Evolutionary conservation across 2,329 filamentous ascomycete genomes (phyloP).

Genomic region (Metarhizium brunneum): DNA sequence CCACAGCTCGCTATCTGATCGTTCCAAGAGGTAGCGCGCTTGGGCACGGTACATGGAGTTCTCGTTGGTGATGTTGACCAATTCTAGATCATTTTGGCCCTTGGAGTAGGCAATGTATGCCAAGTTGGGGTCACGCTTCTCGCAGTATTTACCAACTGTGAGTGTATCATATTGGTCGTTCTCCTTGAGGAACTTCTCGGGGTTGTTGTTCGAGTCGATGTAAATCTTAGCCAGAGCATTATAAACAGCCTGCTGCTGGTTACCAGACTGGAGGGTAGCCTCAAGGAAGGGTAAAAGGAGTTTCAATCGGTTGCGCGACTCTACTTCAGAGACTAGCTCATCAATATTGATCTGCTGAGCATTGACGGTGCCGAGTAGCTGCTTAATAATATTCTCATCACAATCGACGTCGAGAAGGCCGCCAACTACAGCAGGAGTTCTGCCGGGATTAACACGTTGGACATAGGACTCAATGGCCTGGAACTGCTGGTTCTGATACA

Average conservation of each 20-base stretch:
- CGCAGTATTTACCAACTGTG: slow-evolving; percentile 91
- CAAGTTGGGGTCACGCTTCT: slow-evolving; percentile 94
- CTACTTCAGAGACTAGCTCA: slow-evolving; percentile 88
- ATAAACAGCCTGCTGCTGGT: slow-evolving; percentile 93
- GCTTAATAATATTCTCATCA: slow-evolving; percentile 93
- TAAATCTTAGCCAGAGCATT: slow-evolving; percentile 99
- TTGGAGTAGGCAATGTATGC: slow-evolving; percentile 93
- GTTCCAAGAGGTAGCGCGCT: slow-evolving; percentile 86
- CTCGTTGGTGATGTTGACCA: slow-evolving; percentile 97
- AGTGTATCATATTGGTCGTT: slow-evolving; percentile 95
- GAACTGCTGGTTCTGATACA: slow-evolving; percentile 99
- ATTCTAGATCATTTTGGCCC: slow-evolving; percentile 92
- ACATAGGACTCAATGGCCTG: slow-evolving; percentile 98
- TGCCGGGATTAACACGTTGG: slow-evolving; percentile 85
- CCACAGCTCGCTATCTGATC: slow-evolving; percentile 87
- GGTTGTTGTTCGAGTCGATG: slow-evolving; percentile 97
- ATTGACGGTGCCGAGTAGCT: slow-evolving; percentile 75
- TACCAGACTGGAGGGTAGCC: slow-evolving; percentile 77
- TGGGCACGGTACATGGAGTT: slow-evolving; percentile 99
- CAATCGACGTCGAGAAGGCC: slow-evolving; percentile 94
- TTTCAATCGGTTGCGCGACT: slow-evolving; percentile 91
- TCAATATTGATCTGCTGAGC: slow-evolving; percentile 84
- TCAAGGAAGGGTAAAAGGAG: slow-evolving; percentile 93
- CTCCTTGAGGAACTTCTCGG: slow-evolving; percentile 93
- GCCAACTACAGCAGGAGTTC: slow-evolving; percentile 87